Base-by-base conservation (phyloP, 768 basidiomycete species). In the Auriscalpium orientale region DNA sequence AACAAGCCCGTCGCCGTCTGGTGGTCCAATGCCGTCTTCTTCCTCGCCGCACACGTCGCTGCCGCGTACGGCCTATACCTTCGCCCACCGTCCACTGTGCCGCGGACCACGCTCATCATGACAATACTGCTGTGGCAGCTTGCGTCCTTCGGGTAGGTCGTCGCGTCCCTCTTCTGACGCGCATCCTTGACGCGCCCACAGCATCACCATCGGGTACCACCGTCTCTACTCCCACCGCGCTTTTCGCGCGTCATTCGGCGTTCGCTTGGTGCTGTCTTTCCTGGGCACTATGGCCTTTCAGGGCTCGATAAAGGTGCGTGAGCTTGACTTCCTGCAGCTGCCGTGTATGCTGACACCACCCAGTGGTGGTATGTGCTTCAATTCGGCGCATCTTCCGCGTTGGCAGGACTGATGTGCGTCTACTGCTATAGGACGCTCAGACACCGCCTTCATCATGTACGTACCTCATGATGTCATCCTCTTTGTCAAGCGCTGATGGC, bases 191-290 rank as follows among this genome's bases (percentile, higher is more conserved):
- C 38, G 40, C 11, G 12, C 22, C 2, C 37, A 10, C 56, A 87
- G 87, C 1, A 81, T 90, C 49, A 89, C 84, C 3, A 74, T 87
- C 61, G 88, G 88, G 1, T 90, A 90, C 66, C 88, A 90, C 65
- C 77, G 88, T 38, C 69, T 91, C n/a, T 89, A 85, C 69, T 87
- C 87, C 6, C 89, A 90, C 64, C 78, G 80, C 4, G 76, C 87
- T 2, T 89, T 87, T 67, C 76, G 76, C 18, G 87, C 87, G 5
- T 71, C 71, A 1, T 55, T 78, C 16, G 73, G 72, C 10, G 79
- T 87, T 43, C 76, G 87, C 11, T 61, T 83, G 6, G 68, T 78
- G 20, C 70, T 91, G 35, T 85, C 87, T 18, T 69, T 79, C 33
- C 70, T 90, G 66, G 89, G 89, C 1, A 80, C 84, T 4, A 79